Evolutionary conservation across 306 rosid species (phyloP).

Genomic region (Adenanthera pavonina): DNA sequence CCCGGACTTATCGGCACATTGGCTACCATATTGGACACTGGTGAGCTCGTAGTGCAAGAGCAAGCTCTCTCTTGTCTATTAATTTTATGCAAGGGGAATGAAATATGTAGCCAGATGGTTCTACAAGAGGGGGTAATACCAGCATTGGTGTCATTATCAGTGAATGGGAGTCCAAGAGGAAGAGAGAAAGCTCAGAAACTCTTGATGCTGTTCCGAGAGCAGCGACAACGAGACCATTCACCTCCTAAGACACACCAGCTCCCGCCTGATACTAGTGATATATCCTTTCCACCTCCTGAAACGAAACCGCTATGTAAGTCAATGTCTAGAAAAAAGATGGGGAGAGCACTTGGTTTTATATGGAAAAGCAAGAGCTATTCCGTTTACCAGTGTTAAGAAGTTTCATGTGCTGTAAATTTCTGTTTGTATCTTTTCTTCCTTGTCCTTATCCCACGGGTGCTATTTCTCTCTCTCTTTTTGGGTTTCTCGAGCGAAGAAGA

Average conservation of each 20-base stretch:
- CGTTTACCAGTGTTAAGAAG: conserved; percentile 85
- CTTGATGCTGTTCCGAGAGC: conserved; percentile 87
- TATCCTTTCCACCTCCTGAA: conserved; percentile 54
- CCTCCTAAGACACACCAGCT: conserved; percentile 42
- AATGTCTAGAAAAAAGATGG: conserved; percentile 69
- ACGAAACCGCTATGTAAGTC: conserved; percentile 80
- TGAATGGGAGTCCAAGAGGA: conserved; percentile 88
- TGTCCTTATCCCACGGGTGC: conserved; percentile 42
- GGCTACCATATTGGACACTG: conserved; percentile 74
- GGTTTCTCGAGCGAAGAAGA: conserved; percentile 58
- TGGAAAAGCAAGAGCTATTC: conserved; percentile 88
- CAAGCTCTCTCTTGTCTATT: conserved; percentile 84
- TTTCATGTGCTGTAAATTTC: conserved; percentile 60
- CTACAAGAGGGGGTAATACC: conserved; percentile 98
- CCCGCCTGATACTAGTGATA: conserved; percentile 53
- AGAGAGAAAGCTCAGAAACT: conserved; percentile 88
- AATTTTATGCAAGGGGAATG: conserved; percentile 75
- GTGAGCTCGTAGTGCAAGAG: conserved; percentile 83
- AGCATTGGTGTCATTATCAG: conserved; percentile 88
- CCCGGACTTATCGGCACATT: conserved; percentile 63
- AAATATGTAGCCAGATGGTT: conserved; percentile 81
- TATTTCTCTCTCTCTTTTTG: conserved; percentile 10
- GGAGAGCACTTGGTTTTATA: conserved; percentile 73
- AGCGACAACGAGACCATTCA: conserved; percentile 76
- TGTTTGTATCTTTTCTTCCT: conserved; percentile 48